Percentiles rank a stretch among this genome's conserved stretches.
Conservation (phyloP, 495 filamentous ascomycete species). For the Xylaria flabelliformis region DNA sequence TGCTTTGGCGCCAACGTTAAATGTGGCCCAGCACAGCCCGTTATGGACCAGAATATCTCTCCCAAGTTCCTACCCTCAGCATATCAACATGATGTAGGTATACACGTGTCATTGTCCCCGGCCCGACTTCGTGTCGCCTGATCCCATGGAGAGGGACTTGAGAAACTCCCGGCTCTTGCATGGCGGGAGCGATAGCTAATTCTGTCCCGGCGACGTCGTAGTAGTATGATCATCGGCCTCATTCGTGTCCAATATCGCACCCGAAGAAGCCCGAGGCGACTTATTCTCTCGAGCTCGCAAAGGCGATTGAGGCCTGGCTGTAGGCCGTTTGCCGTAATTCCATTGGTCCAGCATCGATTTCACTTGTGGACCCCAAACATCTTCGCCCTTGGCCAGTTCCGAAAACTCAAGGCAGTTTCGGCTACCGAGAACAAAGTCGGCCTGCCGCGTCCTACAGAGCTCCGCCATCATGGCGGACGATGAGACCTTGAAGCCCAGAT, state of each 20-base stretch:
- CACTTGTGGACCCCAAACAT: constrained; percentile 82
- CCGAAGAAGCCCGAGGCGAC: background rate
- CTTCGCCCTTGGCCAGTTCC: constrained; percentile 78
- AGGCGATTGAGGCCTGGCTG: constrained; percentile 24
- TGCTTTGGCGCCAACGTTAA: background rate
- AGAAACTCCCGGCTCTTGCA: background rate
- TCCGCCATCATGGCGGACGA: constrained; percentile 87
- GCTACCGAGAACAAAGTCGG: constrained; percentile 69
- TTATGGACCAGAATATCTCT: no score
- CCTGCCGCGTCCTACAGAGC: constrained; percentile 81
- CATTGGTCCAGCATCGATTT: constrained; percentile 67
- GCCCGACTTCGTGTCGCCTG: background rate
- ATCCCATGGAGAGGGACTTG: background rate
- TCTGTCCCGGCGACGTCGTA: no score
- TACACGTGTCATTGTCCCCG: background rate
- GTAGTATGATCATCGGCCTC: background rate
- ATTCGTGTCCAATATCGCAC: background rate
- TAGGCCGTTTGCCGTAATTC: constrained; percentile 35
- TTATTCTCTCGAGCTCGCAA: constrained; percentile 27
- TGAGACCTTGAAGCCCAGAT: constrained; percentile 82
- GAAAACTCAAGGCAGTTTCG: constrained; percentile 80
- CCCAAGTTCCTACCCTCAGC: background rate
- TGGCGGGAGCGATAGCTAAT: background rate
- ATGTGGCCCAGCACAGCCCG: no score
- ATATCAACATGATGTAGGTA: background rate